Evolutionary conservation across 129 eudicot genomes (phyloP).

Genomic region (Helianthus annuus): HanXRQr2.0-SUNRISE NC_035439.2:15512945-15513444

Average conservation of each 20-base stretch:
- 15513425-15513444: constrained; percentile 92
- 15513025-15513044: constrained; percentile 91
- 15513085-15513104: constrained; percentile 84
- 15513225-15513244: constrained; percentile 87
- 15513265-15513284: neutral
- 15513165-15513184: constrained; percentile 79
- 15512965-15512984: constrained; percentile 81
- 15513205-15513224: constrained; percentile 88
- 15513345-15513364: constrained; percentile 91
- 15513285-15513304: neutral
- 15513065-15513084: constrained; percentile 86
- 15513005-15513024: constrained; percentile 98
- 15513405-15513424: constrained; percentile 96
- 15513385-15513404: constrained; percentile 71
- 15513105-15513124: constrained; percentile 78
- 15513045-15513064: constrained; percentile 84
- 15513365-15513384: constrained; percentile 62
- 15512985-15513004: constrained; percentile 77
- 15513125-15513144: constrained; percentile 90
- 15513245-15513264: constrained; percentile 6
- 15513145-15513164: constrained; percentile 89
- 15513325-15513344: constrained; percentile 53
- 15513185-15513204: constrained; percentile 81
- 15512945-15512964: constrained; percentile 84
- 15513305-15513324: neutral